phyloP scores from a whole-genome alignment of 768 basidiomycete genomes.

The Psilocybe cubensis region DNA sequence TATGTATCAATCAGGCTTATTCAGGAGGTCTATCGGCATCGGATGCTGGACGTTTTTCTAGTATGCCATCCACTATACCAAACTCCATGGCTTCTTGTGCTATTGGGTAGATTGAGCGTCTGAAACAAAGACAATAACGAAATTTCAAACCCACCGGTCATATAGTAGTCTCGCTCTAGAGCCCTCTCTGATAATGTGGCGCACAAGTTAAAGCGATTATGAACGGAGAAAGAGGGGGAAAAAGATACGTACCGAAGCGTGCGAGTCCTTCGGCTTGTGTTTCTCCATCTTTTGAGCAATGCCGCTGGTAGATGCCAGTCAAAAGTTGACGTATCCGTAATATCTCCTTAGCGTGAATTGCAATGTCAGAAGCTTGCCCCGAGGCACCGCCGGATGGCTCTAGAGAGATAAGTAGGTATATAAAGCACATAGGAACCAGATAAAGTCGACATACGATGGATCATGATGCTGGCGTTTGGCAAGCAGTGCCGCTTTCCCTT shows the following conservation, averaged over 20 bases:
- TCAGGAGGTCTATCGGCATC: constrained; percentile 32
- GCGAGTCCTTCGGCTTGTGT: constrained; percentile 60
- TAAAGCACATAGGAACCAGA: constrained; percentile 15
- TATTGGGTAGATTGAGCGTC: constrained; percentile 31
- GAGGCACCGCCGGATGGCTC: constrained; percentile 97
- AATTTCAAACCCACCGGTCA: constrained; percentile 67
- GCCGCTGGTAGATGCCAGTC: constrained; percentile 88
- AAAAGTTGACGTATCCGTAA: constrained; percentile 83
- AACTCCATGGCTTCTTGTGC: constrained; percentile 90
- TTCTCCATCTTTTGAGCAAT: constrained; percentile 76
- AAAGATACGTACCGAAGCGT: constrained; percentile 70
- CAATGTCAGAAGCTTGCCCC: constrained; percentile 95
- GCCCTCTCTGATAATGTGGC: constrained; percentile 68
- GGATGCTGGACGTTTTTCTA: constrained; percentile 72
- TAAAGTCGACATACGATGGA: constrained; percentile 72
- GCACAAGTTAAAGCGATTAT: constrained; percentile 23
- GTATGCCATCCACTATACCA: constrained; percentile 91
- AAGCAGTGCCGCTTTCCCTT: constrained; percentile 90
- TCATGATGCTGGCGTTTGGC: constrained; percentile 97
- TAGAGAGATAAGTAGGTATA: constrained; percentile 35
- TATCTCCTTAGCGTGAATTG: constrained; percentile 97
- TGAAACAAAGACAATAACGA: constrained; percentile 18
- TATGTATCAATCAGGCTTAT: constrained; percentile 15
- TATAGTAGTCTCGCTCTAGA: constrained; percentile 93
- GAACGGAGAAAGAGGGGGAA: constrained; percentile 10